Evolutionary conservation across 148 eudicot genomes (phyloP), one percentile per base, ranked within the genome.

Genomic region (Cornus suecica): DNA sequence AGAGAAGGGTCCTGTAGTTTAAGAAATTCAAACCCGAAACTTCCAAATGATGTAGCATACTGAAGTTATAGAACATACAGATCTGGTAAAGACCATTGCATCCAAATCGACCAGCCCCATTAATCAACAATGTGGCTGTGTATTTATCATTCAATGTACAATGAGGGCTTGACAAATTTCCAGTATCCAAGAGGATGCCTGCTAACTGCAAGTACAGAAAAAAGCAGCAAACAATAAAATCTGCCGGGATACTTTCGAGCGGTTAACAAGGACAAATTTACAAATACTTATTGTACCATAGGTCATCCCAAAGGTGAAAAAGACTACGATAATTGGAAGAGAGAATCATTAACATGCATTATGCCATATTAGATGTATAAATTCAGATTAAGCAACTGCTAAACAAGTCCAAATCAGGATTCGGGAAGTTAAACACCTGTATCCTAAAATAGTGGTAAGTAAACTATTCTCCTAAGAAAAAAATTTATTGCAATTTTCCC

Each of bases 81-180:
- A 83, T 81, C 72, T 83, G 82, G 71, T 86, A 82, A 65, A 86
- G 86, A 64, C 89, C 89, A 72, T 77, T 77, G 79, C 81, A 81
- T 75, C 89, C 89, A 77, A 76, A 86, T 32, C 89, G 85, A 72
- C 89, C 89, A 69, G 87, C 89, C 32, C 89, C 89, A 73, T 83
- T 83, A 27, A 86, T 67, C 54, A 86, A 73, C 71, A 86, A 69
- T 65, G 89, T 81, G 13, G 87, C 79, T 80, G 84, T 86, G 82
- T 83, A 86, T 63, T 80, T 81, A 77, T 86, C 89, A 62, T 76
- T 82, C 22, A 78, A 66, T 1, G 83, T 83, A 71, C 82, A 78
- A 23, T 74, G 66, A 30, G 87, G 42, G 74, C 66, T 84, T 5
- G 83, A 67, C 64, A 86, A 70, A 64, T 86, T 86, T 77, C 74